Base-by-base conservation (phyloP, 306 rosid species). In the Cucurbita maxima region DNA sequence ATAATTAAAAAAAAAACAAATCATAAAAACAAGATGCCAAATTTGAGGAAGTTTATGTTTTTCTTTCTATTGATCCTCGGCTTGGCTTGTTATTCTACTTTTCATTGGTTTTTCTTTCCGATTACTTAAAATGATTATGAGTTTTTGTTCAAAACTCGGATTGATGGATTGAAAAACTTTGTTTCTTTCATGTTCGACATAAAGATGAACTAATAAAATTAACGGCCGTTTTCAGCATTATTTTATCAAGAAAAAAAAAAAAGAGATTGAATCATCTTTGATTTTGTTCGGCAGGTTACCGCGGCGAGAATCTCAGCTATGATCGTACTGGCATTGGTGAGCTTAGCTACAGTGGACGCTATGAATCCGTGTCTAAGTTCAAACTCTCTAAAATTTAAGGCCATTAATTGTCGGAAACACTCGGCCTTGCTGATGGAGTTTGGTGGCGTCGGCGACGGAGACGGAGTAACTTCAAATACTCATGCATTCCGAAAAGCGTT, bases 381-480 rank as follows among this genome's bases (percentile, higher is more conserved):
- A 1, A 15, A 10, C 14, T 4, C 15, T 1, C 5, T 88, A 7
- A 61, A 71, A 47, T 81, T 81, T 77, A 8, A 74, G 8, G 87
- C 87, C 5, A 7, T 84, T 36, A 86, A 44, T 64, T 92, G 97
- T 62, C 80, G 99, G 58, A 85, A 84, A 56, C 85, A 91, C 76
- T 79, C 87, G 45, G 91, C 97, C 1, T 48, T 83, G 1, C 8
- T 95, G 82, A 82, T 84, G 0, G 88, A 89, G 14, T 95, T 86
- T 48, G 99, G 99, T n/a, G 96, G 85, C 11, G 92, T 88, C 47
- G 97, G 92, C 0, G 99, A 95, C 79, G 99, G 99, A 37, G 99
- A 95, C 79, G 99, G 99, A 37, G 75, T 68, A 45, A 86, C 91
- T 18, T 76, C 77, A 45, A 95, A 95, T 76, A 89, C 99, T 0